Evolutionary conservation across 441 rosid species (phyloP).

Genomic region (Hura crepitans): DNA sequence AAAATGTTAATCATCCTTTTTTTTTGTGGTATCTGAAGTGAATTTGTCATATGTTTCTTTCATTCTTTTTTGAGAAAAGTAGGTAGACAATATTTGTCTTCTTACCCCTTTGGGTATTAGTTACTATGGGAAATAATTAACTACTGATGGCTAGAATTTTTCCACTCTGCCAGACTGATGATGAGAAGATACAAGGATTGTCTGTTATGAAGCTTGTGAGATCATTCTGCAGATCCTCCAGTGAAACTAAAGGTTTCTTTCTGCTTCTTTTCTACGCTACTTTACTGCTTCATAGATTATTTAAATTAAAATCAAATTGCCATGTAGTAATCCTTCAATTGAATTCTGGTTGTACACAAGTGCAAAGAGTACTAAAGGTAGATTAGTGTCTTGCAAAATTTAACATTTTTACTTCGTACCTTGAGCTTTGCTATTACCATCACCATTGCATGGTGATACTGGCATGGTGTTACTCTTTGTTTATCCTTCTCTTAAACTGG

Average conservation of each 20-base stretch:
- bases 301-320: background rate
- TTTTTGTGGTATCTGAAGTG: background rate
- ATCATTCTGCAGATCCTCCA: constrained; percentile 71
- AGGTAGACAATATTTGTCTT: background rate
- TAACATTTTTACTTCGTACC: background rate
- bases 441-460: background rate
- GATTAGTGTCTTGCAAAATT: background rate
- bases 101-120: background rate
- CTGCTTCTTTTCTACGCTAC: constrained; percentile 11
- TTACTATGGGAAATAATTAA: constrained; percentile 9
- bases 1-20: background rate
- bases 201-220: constrained; percentile 83
- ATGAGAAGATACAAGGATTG: constrained; percentile 71
- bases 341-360: constrained; percentile 1
- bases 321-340: background rate
- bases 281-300: constrained; percentile 11
- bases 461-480: background rate
- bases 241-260: constrained; percentile 48
- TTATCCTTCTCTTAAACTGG: background rate
- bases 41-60: background rate
- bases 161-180: constrained; percentile 49
- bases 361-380: background rate
- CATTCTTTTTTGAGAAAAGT: background rate
- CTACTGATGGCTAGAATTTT: constrained; percentile 11
- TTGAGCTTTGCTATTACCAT: background rate